A percentile compares a stretch with the other conserved stretches of the same genome.
Conservation (phyloP, 257 asterid species). For the Nicotiana sylvestris region DNA sequence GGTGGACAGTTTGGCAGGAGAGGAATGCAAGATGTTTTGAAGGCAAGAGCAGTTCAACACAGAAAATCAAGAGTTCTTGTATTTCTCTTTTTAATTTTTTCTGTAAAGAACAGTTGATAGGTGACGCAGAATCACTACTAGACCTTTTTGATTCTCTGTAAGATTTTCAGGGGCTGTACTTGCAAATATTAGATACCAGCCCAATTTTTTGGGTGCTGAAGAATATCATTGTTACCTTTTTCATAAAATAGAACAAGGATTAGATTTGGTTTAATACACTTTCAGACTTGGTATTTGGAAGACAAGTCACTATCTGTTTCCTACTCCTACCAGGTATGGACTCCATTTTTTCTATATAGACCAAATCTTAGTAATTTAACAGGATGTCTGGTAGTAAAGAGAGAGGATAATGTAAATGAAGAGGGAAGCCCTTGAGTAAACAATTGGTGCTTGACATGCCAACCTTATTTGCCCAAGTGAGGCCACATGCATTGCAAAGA, state of each 20-base stretch:
- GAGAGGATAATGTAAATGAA: background rate
- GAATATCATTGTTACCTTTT: no score
- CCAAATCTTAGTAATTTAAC: background rate
- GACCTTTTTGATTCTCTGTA: no score
- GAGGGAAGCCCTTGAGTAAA: no score
- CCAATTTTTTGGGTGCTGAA: no score
- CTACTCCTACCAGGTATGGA: background rate
- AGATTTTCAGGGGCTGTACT: no score
- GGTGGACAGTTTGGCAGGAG: no score
- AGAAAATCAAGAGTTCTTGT: no score
- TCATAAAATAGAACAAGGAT: no score
- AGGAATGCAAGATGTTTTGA: no score
- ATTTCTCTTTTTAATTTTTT: no score
- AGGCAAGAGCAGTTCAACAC: no score
- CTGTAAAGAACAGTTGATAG: background rate
- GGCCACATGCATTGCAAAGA: constrained; percentile 57
- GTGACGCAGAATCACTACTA: background rate
- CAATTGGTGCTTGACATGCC: background rate
- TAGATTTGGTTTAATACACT: background rate
- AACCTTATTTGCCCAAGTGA: constrained; percentile 48
- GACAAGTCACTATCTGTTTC: background rate
- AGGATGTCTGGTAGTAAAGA: background rate
- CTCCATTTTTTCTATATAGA: background rate
- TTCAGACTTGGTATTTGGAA: background rate
- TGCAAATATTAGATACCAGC: no score